Percentiles rank a stretch among this genome's conserved stretches.
These are phyloP conservation scores for Trematosphaeria pertusa DNA, from an alignment of 2,329 filamentous ascomycete species.

Conservation along the genomic window DNA sequence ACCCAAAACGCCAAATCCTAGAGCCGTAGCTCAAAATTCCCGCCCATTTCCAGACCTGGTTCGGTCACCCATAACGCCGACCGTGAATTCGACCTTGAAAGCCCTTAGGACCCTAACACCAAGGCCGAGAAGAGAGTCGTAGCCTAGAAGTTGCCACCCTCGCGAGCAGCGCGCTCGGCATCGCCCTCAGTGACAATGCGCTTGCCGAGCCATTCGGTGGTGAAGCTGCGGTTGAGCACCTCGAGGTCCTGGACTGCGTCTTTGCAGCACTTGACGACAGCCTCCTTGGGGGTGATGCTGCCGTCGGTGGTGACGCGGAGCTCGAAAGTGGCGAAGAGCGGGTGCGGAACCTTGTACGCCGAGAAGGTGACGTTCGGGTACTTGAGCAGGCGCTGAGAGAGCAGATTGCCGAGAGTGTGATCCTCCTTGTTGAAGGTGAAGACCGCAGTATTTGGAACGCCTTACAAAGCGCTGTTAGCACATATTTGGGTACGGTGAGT, in stretches of 20 bases:
- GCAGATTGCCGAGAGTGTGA: constrained; percentile 90
- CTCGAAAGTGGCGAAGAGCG: constrained; percentile 60
- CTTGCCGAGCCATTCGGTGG: constrained; percentile 69
- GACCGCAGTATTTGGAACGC: constrained; percentile 92
- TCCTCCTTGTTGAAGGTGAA: constrained; percentile 98
- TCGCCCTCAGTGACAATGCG: constrained; percentile 45
- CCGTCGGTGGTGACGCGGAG: constrained; percentile 94
- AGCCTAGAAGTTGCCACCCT: constrained; percentile 38
- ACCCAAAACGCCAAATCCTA: too few species aligned
- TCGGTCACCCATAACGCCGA: too few species aligned
- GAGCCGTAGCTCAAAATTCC: too few species aligned
- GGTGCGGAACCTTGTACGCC: constrained; percentile 76
- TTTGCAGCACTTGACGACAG: constrained; percentile 79
- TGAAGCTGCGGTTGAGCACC: constrained; percentile 84
- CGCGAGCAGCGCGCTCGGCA: constrained; percentile 38
- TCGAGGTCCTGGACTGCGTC: constrained; percentile 83
- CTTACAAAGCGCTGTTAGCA: constrained; percentile 54
- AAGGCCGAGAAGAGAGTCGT: too few species aligned
- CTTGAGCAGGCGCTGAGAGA: constrained; percentile 84
- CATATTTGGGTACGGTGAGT: not conserved
- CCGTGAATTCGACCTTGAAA: too few species aligned
- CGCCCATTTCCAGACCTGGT: too few species aligned
- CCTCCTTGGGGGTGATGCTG: constrained; percentile 84
- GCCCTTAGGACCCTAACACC: too few species aligned
- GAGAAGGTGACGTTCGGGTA: constrained; percentile 86